phyloP scores from a whole-genome alignment of 2,329 filamentous ascomycete genomes.

The Curvularia sp. region DNA sequence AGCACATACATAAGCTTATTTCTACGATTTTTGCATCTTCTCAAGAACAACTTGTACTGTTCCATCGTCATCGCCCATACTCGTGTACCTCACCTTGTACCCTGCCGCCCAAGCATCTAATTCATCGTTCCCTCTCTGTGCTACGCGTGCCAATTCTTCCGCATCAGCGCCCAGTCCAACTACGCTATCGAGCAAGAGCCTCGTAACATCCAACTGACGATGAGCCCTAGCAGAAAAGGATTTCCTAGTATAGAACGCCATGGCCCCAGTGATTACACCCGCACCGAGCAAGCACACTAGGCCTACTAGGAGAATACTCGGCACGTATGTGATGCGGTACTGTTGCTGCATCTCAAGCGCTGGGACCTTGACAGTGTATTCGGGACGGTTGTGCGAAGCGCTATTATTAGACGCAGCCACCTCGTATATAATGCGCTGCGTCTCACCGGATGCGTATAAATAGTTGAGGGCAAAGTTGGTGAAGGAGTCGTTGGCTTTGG shows the following conservation, averaged over 20 bases:
- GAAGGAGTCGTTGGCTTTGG: slow-evolving; percentile 1
- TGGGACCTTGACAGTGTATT: slow-evolving; percentile 12
- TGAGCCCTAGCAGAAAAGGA: not conserved
- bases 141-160: not conserved
- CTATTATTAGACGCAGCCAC: slow-evolving; percentile 12
- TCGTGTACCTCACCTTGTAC: not conserved
- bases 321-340: slow-evolving; percentile 29
- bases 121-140: not conserved
- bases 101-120: not conserved
- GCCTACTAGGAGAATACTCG: slow-evolving; percentile 18
- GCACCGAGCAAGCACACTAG: not conserved
- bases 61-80: not conserved
- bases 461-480: slow-evolving; percentile 15
- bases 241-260: not conserved
- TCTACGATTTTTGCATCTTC: not conserved
- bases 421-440: slow-evolving; percentile 24
- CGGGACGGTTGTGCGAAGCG: not conserved
- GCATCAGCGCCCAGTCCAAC: not conserved
- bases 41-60: not conserved
- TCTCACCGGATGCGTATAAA: slow-evolving; percentile 25
- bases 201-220: slow-evolving; percentile 2
- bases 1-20: too few relatives aligned
- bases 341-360: slow-evolving; percentile 1
- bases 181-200: slow-evolving; percentile 7
- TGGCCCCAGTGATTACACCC: not conserved